A percentile compares a stretch with the other conserved stretches of the same genome.
Evolutionary conservation across 306 rosid species (phyloP).

Genomic region (Sesbania bispinosa): DNA sequence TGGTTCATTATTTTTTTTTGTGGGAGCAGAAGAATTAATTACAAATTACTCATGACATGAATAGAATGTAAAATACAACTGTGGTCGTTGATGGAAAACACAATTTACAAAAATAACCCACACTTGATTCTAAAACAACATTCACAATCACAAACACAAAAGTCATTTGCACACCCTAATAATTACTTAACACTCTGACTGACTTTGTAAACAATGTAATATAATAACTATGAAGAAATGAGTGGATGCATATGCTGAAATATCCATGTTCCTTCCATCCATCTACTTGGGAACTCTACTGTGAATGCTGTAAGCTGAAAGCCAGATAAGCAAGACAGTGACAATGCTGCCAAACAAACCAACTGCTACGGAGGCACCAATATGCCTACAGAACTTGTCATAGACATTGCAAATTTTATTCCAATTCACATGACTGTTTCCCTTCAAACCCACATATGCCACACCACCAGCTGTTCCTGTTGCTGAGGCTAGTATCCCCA

Average conservation of each 20-base stretch:
- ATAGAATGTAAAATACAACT: conserved; percentile 8
- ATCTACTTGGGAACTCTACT: conserved; percentile 52
- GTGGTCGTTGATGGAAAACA: background rate
- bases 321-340: conserved; percentile 60
- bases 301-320: conserved; percentile 55
- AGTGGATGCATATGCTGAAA: background rate
- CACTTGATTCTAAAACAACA: background rate
- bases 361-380: conserved; percentile 49
- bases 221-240: background rate
- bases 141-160: conserved; percentile 7
- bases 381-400: conserved; percentile 64
- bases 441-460: conserved; percentile 74
- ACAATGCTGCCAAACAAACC: conserved; percentile 57
- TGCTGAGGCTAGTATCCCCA: conserved; percentile 79
- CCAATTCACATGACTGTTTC: conserved; percentile 63
- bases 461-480: conserved; percentile 70
- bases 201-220: conserved; percentile 3
- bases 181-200: conserved; percentile 14
- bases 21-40: background rate
- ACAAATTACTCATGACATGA: background rate
- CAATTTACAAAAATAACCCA: conserved; percentile 20
- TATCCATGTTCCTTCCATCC: background rate
- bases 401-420: conserved; percentile 50
- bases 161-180: conserved; percentile 13
- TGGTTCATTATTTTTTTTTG: background rate